phyloP scores from a whole-genome alignment of 225 moss, liverwort and hornwort genomes.

The Takakia lepidozioides region DNA sequence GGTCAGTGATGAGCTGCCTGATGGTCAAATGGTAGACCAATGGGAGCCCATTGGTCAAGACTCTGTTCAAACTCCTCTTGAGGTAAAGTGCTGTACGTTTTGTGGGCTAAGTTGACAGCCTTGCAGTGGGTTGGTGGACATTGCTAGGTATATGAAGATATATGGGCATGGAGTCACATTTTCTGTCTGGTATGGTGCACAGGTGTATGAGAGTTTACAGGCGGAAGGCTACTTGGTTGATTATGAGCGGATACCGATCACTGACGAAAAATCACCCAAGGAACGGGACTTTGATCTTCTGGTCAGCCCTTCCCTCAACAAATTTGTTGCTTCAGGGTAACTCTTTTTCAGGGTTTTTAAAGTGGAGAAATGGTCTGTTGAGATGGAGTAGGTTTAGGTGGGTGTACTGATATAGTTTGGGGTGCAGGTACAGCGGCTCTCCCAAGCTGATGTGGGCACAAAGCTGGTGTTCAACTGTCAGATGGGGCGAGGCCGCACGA shows the following conservation, averaged over 20 bases:
- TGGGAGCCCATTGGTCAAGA: constrained; percentile 92
- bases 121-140: too few species aligned
- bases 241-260: constrained; percentile 97
- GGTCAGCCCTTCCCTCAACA: constrained; percentile 27
- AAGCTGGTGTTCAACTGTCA: constrained; percentile 94
- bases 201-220: constrained; percentile 96
- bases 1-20: constrained; percentile 99
- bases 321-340: too few species aligned
- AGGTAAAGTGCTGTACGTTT: constrained; percentile 28
- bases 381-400: too few species aligned
- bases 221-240: constrained; percentile 89
- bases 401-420: too few species aligned
- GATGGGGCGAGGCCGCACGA: constrained; percentile 99
- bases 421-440: constrained; percentile 90
- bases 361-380: too few species aligned
- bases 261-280: constrained; percentile 98
- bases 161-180: constrained; percentile 3
- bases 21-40: constrained; percentile 98
- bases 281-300: constrained; percentile 97
- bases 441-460: constrained; percentile 73
- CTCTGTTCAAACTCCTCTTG: constrained; percentile 87
- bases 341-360: too few species aligned
- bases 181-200: constrained; percentile 27
- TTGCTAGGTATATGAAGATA: too few species aligned
- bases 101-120: too few species aligned